Evolutionary conservation across 192 early-diverging fungal species (phyloP).

Genomic region (Allomyces macrogynus): DNA sequence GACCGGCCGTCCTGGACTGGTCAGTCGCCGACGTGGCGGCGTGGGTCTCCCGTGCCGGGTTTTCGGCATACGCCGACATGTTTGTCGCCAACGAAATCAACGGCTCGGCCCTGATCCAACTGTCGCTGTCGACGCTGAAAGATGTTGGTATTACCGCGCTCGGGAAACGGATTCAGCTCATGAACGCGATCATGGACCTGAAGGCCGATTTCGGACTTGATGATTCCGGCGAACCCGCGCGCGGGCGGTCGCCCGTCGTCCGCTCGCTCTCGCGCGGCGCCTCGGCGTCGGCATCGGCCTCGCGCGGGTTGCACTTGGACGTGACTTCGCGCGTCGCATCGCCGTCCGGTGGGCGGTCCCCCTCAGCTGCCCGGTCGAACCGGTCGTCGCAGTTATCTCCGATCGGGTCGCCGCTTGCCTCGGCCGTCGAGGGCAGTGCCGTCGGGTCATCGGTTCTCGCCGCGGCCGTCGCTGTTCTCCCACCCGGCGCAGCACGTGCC

Average conservation of each 20-base stretch:
- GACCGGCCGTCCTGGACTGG: slow-evolving; percentile 14
- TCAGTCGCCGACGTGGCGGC: slow-evolving; percentile 29
- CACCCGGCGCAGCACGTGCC: neutral
- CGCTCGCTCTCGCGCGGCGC: neutral
- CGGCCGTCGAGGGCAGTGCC: no score
- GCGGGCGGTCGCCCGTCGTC: no score
- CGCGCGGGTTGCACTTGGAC: neutral
- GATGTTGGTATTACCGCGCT: slow-evolving; percentile 42
- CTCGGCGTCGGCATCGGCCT: neutral
- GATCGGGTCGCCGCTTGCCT: no score
- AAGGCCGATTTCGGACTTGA: slow-evolving; percentile 13
- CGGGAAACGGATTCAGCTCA: slow-evolving; percentile 42
- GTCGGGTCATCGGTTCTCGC: neutral
- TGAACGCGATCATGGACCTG: slow-evolving; percentile 37
- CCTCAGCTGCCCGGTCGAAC: neutral
- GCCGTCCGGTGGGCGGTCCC: neutral
- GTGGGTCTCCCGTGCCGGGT: slow-evolving; percentile 33
- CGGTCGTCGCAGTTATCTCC: neutral
- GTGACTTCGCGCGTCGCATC: no score
- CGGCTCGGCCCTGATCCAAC: slow-evolving; percentile 34
- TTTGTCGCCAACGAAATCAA: slow-evolving; percentile 44
- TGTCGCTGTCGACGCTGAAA: slow-evolving; percentile 38
- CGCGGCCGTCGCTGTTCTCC: neutral
- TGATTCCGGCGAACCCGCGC: neutral
- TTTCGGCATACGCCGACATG: slow-evolving; percentile 16